Evolutionary conservation across 371 early-diverging fungal species (phyloP).

Genomic region (Syncephalastrum monosporum): DNA sequence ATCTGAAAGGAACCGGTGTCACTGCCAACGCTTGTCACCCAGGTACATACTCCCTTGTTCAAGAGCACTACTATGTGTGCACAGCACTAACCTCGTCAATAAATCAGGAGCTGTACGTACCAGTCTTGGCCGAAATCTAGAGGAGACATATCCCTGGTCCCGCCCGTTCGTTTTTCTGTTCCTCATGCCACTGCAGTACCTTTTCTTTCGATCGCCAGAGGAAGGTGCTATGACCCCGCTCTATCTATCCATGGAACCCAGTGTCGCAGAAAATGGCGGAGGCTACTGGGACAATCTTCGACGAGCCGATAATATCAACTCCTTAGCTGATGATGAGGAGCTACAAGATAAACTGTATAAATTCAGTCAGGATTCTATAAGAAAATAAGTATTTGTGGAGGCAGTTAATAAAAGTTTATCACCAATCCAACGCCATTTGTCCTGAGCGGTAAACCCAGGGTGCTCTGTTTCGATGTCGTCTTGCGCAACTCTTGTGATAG

Average conservation of each 20-base stretch:
- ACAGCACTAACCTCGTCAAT: background rate
- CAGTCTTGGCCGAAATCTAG: constrained; percentile 3
- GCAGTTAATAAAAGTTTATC: too few relatives aligned
- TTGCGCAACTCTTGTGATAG: too few relatives aligned
- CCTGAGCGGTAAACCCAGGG: too few relatives aligned
- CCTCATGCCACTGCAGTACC: constrained; percentile 11
- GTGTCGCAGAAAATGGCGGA: background rate
- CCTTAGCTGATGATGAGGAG: background rate
- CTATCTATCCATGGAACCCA: constrained; percentile 11
- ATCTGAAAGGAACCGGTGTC: constrained; percentile 34
- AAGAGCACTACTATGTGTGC: too few relatives aligned
- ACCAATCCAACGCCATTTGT: too few relatives aligned
- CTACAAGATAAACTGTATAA: constrained; percentile 4
- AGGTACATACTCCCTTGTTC: constrained; percentile 28
- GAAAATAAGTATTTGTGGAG: background rate
- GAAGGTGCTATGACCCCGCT: constrained; percentile 21
- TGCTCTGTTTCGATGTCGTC: too few relatives aligned
- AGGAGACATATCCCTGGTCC: constrained; percentile 1
- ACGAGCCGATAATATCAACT: background rate
- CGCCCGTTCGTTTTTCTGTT: background rate
- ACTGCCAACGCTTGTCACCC: constrained; percentile 59
- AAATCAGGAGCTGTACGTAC: constrained; percentile 3
- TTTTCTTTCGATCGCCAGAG: constrained; percentile 11
- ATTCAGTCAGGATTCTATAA: background rate
- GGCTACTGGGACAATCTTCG: constrained; percentile 9